Conservation (phyloP, 352 stramenopile genomes). For the Pythium oligandrum region DNA sequence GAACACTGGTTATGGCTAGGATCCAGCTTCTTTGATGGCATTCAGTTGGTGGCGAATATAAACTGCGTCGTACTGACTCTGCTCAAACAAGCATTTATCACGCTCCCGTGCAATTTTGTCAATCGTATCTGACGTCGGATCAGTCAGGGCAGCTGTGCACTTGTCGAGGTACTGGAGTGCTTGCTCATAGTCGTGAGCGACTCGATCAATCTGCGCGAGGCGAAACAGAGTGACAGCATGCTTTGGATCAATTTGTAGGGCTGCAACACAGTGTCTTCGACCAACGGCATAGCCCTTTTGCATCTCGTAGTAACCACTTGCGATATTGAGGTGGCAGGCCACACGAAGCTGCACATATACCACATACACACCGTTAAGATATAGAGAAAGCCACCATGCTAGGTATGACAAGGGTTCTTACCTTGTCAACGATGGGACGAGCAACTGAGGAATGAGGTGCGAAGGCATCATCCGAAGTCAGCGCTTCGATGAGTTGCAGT, state of each 20-base stretch:
- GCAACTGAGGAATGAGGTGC: not conserved
- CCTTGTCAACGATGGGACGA: not conserved
- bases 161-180: slow-evolving; percentile 29
- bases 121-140: not conserved
- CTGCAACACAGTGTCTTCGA: slow-evolving; percentile 38
- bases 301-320: slow-evolving; percentile 55
- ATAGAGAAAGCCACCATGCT: too few species aligned
- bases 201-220: slow-evolving; percentile 42
- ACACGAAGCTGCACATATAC: slow-evolving; percentile 27
- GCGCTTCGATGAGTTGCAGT: not conserved
- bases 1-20: not conserved
- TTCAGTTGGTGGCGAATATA: slow-evolving; percentile 31
- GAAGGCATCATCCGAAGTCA: too few species aligned
- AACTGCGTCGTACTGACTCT: slow-evolving; percentile 47
- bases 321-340: slow-evolving; percentile 63
- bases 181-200: slow-evolving; percentile 43
- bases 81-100: slow-evolving; percentile 61
- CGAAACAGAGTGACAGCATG: slow-evolving; percentile 38
- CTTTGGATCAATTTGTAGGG: slow-evolving; percentile 28
- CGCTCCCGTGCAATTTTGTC: slow-evolving; percentile 41
- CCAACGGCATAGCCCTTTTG: slow-evolving; percentile 37
- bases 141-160: too few species aligned
- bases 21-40: not conserved
- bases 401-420: too few species aligned
- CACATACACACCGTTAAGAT: not conserved